Conservation (phyloP, 805 yeast genomes). For the Candida krabiensis region DNA sequence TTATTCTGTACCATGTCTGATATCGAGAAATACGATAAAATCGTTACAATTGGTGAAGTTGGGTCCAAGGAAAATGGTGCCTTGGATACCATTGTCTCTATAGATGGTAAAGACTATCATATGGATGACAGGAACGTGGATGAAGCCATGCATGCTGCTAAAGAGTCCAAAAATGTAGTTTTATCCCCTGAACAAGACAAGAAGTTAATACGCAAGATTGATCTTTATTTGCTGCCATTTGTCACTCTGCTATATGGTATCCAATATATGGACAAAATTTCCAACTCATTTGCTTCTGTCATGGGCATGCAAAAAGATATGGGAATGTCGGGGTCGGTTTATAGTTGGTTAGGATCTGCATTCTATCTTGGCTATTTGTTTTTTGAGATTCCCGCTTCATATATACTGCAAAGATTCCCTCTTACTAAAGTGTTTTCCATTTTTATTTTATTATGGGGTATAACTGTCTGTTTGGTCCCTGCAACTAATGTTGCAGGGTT, state of each 20-base stretch:
- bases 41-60: too few relatives aligned
- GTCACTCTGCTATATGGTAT: conserved; percentile 47
- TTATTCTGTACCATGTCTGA: too few relatives aligned
- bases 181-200: conserved; percentile 24
- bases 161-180: conserved; percentile 10
- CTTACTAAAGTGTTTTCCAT: conserved; percentile 48
- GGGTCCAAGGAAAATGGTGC: too few relatives aligned
- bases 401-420: conserved; percentile 46
- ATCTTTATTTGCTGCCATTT: conserved; percentile 48
- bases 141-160: conserved; percentile 35
- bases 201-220: conserved; percentile 39
- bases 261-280: conserved; percentile 60
- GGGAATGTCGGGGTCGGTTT: conserved; percentile 42
- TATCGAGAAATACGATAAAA: too few relatives aligned
- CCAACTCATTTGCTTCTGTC: conserved; percentile 54
- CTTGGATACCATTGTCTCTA: not conserved
- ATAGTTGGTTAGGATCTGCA: conserved; percentile 31
- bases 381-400: conserved; percentile 49
- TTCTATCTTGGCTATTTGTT: conserved; percentile 45
- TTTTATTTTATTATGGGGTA: conserved; percentile 35
- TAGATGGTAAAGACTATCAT: not conserved
- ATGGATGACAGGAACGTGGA: conserved; percentile 29
- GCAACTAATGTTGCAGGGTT: conserved; percentile 44
- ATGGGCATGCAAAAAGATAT: conserved; percentile 52
- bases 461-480: conserved; percentile 38